Evolutionary conservation across 192 early-diverging fungal species (phyloP).

Genomic region (Piromyces finnis): DNA sequence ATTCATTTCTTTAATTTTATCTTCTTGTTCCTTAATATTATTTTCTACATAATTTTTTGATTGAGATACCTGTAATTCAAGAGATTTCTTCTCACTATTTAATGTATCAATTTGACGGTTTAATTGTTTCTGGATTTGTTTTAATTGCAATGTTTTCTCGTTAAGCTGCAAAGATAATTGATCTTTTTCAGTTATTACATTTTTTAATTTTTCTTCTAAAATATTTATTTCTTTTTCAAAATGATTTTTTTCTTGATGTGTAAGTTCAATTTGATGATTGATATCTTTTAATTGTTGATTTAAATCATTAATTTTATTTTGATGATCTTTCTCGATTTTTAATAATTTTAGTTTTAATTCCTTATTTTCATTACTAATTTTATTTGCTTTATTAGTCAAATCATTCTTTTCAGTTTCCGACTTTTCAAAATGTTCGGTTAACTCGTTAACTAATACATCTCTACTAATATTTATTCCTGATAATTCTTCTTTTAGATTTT

Average conservation of each 20-base stretch:
- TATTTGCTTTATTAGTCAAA: background rate
- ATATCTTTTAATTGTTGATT: background rate
- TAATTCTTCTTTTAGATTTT: background rate
- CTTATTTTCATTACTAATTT: background rate
- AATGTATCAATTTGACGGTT: background rate
- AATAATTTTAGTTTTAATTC: background rate
- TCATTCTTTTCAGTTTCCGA: background rate
- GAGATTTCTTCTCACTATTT: background rate
- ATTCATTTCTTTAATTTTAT: background rate
- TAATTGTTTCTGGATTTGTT: background rate
- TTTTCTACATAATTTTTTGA: background rate
- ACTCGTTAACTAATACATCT: background rate
- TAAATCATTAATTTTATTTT: background rate
- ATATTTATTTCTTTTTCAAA: background rate
- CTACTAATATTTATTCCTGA: background rate
- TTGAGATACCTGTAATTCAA: background rate
- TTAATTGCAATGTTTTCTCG: background rate
- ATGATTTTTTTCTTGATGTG: background rate
- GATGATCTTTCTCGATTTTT: background rate
- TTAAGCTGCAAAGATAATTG: background rate
- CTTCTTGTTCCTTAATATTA: background rate
- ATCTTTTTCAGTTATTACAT: background rate
- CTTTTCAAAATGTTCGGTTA: background rate
- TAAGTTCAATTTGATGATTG: background rate
- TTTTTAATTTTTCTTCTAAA: background rate